Conservation (phyloP, 1,284 basidiomycete genomes). For the Boletus sp. region DNA sequence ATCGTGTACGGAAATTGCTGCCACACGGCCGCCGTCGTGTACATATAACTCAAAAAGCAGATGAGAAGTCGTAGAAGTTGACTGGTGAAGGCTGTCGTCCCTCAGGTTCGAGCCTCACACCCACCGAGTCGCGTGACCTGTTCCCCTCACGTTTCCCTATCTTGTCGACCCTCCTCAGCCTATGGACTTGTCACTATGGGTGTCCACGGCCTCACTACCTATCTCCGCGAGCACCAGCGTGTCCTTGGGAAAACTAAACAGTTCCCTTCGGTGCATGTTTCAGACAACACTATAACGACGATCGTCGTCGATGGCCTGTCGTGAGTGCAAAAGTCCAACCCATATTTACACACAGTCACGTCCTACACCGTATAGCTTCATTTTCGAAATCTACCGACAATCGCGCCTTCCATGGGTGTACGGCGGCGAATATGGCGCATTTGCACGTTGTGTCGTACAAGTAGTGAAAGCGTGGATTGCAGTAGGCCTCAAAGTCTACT, state of each 20-base stretch:
- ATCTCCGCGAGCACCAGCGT: slow-evolving; percentile 69
- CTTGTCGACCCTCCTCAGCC: background rate
- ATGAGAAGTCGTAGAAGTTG: too few relatives aligned
- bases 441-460: slow-evolving; percentile 47
- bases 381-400: slow-evolving; percentile 66
- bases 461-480: slow-evolving; percentile 68
- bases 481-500: slow-evolving; percentile 71
- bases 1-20: background rate
- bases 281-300: slow-evolving; percentile 23
- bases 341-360: background rate
- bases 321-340: slow-evolving; percentile 49
- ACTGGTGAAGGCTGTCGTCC: too few relatives aligned
- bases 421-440: slow-evolving; percentile 75
- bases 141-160: slow-evolving; percentile 9
- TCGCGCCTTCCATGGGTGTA: slow-evolving; percentile 77
- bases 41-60: too few relatives aligned
- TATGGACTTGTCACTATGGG: slow-evolving; percentile 54
- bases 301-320: slow-evolving; percentile 87
- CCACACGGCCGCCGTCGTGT: slow-evolving; percentile 12
- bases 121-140: too few relatives aligned
- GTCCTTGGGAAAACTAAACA: slow-evolving; percentile 51
- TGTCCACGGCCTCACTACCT: slow-evolving; percentile 76
- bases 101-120: too few relatives aligned
- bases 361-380: slow-evolving; percentile 51
- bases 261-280: slow-evolving; percentile 26